Evolutionary conservation across 2,329 filamentous ascomycete genomes (phyloP), one percentile per base, ranked within the genome.

Genomic region (Neofusicoccum umdonicola): DNA sequence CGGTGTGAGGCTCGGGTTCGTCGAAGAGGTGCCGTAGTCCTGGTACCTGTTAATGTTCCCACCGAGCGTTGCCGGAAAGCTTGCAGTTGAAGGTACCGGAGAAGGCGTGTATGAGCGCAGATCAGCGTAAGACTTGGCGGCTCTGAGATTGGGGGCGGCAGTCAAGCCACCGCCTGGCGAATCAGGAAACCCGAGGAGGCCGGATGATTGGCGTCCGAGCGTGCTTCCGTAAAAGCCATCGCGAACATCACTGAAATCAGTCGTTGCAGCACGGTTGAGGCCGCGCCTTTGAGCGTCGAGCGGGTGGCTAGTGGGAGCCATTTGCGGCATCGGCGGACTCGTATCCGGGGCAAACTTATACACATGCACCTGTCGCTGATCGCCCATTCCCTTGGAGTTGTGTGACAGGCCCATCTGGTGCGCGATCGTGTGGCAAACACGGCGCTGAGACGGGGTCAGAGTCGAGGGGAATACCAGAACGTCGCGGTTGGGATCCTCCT

Each of bases 71-170:
- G 87, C 87, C 63, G 92, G 88, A 75, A 96, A 97, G 81, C 92
- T 96, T 5, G 92, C 92, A 17, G 92, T 92, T 12, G 95, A 97
- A 7, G 90, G 89, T 3, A 91, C 94, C 5, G 95, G 94, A 70
- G 94, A 98, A 11, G 94, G 94, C 15, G 93, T 97, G 79, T 96
- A 97, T 1, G 93, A 96, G 68, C 94, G 90, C 68, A 99, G 82
- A 75, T 99, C 95, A 41, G 94, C 95, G 76, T 97, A 97, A 58
- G 94, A 98, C 82, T 98, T 98, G 67, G 94, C 95, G 34, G 92
- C 92, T 48, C 95, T 90, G 41, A 99, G 86, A 72, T 94, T 94
- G 74, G 92, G 86, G 64, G 83, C 90, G 54, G 90, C 87, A 37
- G 88, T 88, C 66, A 88, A 82, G 57, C 84, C 84, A 68, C 80